Evolutionary conservation across 345 rosid species (phyloP).

Genomic region (Gossypium herbaceum): DNA sequence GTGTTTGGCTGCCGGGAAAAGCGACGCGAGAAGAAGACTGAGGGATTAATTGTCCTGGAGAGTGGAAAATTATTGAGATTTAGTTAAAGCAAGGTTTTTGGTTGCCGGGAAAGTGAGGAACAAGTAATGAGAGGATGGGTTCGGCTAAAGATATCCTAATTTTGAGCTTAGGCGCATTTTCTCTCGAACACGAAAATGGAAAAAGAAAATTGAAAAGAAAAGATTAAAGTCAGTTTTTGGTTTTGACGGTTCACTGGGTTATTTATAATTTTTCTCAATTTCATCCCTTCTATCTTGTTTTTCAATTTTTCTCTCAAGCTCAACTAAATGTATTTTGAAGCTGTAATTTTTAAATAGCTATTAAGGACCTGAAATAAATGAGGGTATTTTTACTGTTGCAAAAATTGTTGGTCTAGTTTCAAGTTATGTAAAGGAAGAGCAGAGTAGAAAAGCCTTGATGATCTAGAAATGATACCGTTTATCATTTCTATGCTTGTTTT

Average conservation of each 20-base stretch:
- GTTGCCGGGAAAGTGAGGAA: neutral
- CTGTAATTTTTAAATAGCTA: neutral
- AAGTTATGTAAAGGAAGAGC: neutral
- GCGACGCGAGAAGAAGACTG: neutral
- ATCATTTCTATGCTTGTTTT: neutral
- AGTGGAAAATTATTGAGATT: neutral
- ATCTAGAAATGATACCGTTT: neutral
- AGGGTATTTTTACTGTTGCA: neutral
- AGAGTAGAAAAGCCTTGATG: neutral
- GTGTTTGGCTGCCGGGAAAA: neutral
- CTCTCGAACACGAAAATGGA: neutral
- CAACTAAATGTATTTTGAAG: neutral
- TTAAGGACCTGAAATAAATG: neutral
- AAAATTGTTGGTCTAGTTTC: neutral
- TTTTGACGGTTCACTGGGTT: neutral
- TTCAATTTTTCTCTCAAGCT: neutral
- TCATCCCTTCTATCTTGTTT: neutral
- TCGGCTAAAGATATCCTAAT: neutral
- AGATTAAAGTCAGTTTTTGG: neutral
- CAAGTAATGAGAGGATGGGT: neutral
- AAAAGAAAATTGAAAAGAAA: neutral
- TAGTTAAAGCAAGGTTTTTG: neutral
- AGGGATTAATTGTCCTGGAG: neutral
- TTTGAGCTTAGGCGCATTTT: neutral
- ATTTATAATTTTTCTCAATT: too few relatives aligned